Evolutionary conservation across 139 green algal species (phyloP).

Genomic region (Micractinium conductrix): DNA sequence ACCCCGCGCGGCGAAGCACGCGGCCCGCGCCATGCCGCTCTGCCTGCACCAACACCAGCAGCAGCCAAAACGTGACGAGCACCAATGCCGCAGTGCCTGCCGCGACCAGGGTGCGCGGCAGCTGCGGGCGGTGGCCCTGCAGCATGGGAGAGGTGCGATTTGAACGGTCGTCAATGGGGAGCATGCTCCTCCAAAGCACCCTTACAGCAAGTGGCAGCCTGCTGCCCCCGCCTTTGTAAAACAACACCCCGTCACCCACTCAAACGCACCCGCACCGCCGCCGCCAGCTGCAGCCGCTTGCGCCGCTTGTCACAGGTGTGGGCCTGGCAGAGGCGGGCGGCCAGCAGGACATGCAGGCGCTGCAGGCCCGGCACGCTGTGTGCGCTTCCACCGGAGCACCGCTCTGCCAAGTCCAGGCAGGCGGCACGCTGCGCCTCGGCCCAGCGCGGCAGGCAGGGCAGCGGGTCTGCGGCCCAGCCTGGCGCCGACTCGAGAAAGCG

Average conservation of each 20-base stretch:
- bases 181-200: too few species aligned
- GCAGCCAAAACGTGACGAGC: background rate
- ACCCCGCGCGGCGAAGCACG: background rate
- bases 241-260: too few species aligned
- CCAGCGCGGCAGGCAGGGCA: background rate
- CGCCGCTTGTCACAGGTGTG: slow-evolving; percentile 13
- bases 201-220: too few species aligned
- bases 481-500: background rate
- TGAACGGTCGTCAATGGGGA: too few species aligned
- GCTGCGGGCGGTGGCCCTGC: background rate
- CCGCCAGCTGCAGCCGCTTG: slow-evolving; percentile 3
- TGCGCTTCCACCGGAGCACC: background rate
- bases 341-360: background rate
- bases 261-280: background rate
- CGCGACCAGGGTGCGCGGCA: background rate
- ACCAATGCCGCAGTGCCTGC: background rate
- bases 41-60: background rate
- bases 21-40: background rate
- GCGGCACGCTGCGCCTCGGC: background rate
- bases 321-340: background rate
- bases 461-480: background rate
- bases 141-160: too few species aligned
- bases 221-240: too few species aligned
- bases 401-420: background rate
- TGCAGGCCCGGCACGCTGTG: background rate